Evolutionary conservation across 2,329 filamentous ascomycete species (phyloP).

Genomic region (Xylaria sp.): DNA sequence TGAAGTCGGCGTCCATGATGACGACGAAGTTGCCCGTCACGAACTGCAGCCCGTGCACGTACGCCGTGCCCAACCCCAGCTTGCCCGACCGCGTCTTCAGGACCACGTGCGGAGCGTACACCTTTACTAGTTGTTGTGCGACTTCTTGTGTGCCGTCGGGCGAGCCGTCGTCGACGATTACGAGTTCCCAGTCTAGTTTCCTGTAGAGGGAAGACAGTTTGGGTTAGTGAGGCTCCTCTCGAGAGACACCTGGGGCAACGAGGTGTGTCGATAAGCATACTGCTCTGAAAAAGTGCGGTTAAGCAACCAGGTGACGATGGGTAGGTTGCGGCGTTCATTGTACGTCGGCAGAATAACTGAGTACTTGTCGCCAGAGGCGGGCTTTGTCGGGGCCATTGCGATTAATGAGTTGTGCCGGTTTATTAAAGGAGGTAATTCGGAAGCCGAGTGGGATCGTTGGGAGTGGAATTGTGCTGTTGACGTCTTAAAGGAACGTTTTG

Average conservation of each 20-base stretch:
- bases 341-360: constrained; percentile 97
- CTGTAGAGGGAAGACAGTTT: constrained; percentile 51
- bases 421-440: constrained; percentile 5
- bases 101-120: constrained; percentile 78
- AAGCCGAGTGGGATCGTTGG: constrained; percentile 12
- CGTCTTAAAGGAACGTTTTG: constrained; percentile 36
- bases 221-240: constrained; percentile 22
- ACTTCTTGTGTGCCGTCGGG: constrained; percentile 94
- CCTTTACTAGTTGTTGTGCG: constrained; percentile 86
- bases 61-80: constrained; percentile 94
- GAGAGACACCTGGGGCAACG: not conserved
- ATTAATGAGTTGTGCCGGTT: constrained; percentile 3
- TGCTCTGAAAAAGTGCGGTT: constrained; percentile 89
- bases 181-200: constrained; percentile 93
- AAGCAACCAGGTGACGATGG: constrained; percentile 93
- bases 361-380: constrained; percentile 73
- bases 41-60: constrained; percentile 92
- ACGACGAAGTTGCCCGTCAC: constrained; percentile 93
- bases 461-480: not conserved
- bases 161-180: constrained; percentile 97
- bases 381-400: constrained; percentile 55
- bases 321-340: constrained; percentile 97
- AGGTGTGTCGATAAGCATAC: constrained; percentile 55
- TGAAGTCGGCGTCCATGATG: constrained; percentile 99
- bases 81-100: constrained; percentile 92